Percentiles rank a stretch among this genome's conserved stretches.
Conservation (phyloP, 2,329 filamentous ascomycete genomes). For the Calonectria leucothoes region DNA sequence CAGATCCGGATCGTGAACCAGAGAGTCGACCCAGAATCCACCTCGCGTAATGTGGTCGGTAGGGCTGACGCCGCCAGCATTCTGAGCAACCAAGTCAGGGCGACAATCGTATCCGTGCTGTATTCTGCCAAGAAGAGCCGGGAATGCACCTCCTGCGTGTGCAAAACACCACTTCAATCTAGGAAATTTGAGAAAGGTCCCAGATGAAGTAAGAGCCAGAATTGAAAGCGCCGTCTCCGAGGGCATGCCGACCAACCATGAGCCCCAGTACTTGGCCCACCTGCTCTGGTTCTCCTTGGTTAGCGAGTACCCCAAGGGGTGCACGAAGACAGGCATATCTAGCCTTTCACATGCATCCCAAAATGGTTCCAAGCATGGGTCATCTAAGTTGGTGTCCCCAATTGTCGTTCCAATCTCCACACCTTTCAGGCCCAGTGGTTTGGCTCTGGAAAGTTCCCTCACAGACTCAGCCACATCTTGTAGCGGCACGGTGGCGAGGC, state of each 20-base stretch:
- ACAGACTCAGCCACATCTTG: not conserved
- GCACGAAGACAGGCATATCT: not conserved
- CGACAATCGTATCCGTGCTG: not conserved
- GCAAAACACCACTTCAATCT: not conserved
- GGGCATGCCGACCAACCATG: not conserved
- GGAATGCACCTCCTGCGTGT: not conserved
- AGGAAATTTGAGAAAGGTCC: not conserved
- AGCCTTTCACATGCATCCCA: not conserved
- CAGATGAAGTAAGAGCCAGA: not conserved
- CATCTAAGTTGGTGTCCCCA: not conserved
- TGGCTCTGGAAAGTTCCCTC: not conserved
- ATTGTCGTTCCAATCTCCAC: not conserved
- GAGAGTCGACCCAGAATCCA: not conserved
- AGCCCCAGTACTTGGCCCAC: slow-evolving; percentile 1
- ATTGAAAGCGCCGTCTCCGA: not conserved
- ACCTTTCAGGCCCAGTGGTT: not conserved
- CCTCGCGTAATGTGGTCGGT: not conserved
- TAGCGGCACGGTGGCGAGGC: not conserved
- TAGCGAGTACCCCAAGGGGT: not conserved
- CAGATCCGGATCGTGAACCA: not conserved
- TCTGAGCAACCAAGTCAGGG: not conserved
- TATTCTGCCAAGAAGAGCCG: not conserved
- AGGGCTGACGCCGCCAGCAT: not conserved
- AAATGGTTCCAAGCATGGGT: not conserved
- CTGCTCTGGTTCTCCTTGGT: not conserved